phyloP scores from a whole-genome alignment of 2,329 filamentous ascomycete genomes.

The Colletotrichum plurivorum region DNA sequence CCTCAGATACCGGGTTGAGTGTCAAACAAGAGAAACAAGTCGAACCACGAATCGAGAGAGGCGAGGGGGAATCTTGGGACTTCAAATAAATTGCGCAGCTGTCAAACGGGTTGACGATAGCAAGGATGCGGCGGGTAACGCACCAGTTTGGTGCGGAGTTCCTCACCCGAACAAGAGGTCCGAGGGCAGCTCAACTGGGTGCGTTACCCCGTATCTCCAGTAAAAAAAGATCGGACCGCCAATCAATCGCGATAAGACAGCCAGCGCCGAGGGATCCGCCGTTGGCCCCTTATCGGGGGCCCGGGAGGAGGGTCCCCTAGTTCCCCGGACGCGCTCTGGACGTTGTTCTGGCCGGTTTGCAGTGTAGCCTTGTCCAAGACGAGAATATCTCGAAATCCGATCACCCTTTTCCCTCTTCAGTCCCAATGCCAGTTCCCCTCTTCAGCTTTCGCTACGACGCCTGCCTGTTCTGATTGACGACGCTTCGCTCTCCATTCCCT shows the following conservation, averaged over 20 bases:
- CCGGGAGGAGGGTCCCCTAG: slow-evolving; percentile 6
- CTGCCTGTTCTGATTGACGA: too few relatives aligned
- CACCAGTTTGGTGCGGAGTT: slow-evolving; percentile 1
- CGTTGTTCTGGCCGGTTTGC: neutral
- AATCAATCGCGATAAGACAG: slow-evolving; percentile 10
- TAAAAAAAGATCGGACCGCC: slow-evolving; percentile 5
- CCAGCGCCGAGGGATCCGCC: neutral
- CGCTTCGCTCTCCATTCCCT: neutral
- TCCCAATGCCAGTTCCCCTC: neutral
- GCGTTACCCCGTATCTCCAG: neutral
- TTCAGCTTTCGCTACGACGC: neutral
- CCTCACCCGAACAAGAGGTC: neutral
- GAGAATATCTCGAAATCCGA: slow-evolving; percentile 4
- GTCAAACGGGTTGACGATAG: neutral
- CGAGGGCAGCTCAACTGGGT: neutral
- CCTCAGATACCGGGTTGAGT: neutral
- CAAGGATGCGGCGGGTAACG: slow-evolving; percentile 1
- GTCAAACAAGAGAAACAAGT: neutral
- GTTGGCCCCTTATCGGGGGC: slow-evolving; percentile 5
- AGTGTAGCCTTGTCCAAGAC: neutral
- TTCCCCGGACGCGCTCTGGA: neutral
- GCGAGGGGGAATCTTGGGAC: neutral
- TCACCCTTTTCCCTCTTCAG: neutral
- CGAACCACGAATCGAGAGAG: neutral
- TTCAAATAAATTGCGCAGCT: neutral